Evolutionary conservation across 2,329 filamentous ascomycete species (phyloP).

Genomic region (Sphaceloma murrayae): DNA sequence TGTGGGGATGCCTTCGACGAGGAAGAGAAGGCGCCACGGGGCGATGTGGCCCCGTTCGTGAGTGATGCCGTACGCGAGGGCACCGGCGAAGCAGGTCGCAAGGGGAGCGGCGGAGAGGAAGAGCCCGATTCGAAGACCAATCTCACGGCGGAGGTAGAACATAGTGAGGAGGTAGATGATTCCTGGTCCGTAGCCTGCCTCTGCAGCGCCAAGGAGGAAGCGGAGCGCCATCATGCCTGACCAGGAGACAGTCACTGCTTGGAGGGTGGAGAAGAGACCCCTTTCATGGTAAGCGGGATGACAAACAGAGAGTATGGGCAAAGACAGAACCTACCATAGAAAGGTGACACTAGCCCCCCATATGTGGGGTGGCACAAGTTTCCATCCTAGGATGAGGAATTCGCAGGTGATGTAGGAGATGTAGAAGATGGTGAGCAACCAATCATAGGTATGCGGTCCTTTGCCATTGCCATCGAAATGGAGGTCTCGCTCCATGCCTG

Average conservation of each 20-base stretch:
- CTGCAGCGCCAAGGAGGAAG: slow-evolving; percentile 46
- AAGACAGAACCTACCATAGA: slow-evolving; percentile 16
- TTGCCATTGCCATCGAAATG: slow-evolving; percentile 28
- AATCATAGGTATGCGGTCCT: slow-evolving; percentile 48
- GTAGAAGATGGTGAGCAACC: slow-evolving; percentile 54
- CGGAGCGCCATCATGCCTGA: slow-evolving; percentile 38
- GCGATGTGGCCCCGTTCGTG: slow-evolving; percentile 47
- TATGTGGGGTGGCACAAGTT: slow-evolving; percentile 30
- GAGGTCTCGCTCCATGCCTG: slow-evolving; percentile 47
- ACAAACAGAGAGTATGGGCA: not conserved
- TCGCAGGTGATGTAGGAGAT: slow-evolving; percentile 56
- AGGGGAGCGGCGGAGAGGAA: slow-evolving; percentile 51
- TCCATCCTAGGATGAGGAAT: slow-evolving; percentile 49
- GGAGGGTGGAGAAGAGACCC: slow-evolving; percentile 33
- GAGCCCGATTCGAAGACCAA: slow-evolving; percentile 48
- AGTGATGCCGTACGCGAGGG: slow-evolving; percentile 54
- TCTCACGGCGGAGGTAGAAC: slow-evolving; percentile 50
- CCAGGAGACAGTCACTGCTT: slow-evolving; percentile 33
- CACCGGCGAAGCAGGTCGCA: slow-evolving; percentile 69
- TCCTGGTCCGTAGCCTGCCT: slow-evolving; percentile 38
- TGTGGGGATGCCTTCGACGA: slow-evolving; percentile 56
- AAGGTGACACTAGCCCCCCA: slow-evolving; percentile 19
- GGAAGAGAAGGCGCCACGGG: slow-evolving; percentile 52
- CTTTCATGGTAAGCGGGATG: slow-evolving; percentile 25
- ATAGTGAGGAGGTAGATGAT: slow-evolving; percentile 46